Evolutionary conservation across 202 grass and related monocot genomes (phyloP), one percentile per base, ranked within the genome.

Genomic region (Eragrostis tef): DNA sequence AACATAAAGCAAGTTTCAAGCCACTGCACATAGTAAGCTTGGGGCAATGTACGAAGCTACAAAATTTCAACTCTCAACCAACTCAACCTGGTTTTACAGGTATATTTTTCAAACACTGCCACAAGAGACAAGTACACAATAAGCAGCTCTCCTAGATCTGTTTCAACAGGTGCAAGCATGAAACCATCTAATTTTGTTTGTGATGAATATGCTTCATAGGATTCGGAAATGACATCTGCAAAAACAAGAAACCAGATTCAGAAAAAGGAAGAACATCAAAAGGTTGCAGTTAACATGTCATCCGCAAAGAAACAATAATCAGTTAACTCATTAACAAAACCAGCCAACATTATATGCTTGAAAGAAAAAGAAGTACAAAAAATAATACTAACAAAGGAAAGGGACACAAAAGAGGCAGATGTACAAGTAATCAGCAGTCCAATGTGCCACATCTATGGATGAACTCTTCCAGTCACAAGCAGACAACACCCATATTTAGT

Each of bases 191-290:
- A 46, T 77, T 22, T 63, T 29, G 25, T 24, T 20, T 34, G 15
- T 12, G 29, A 52, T 29, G 46, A 64, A 66, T 53, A 78, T 17
- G 29, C 39, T 81, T 83, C 90, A 88, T 25, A 92, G 24, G 48
- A 92, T 86, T n/a, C 19, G 42, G 61, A 92, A 92, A 84, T 92
- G 86, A 53, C 90, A 92, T 62, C 90, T 89, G 75, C 58, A 53
- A 73, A 19, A 73, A 72, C n/a, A 78, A 58, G 19, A 68, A 77
- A 66, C 19, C 6, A 31, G n/a, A 41, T 31, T 63, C 12, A 63
- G 60, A 63, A 63, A 63, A 63, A 63, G 67, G 8, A 17, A 34
- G 31, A 34, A 34, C 31, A 34, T 2, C 4, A 4, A 34, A 34
- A 34, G 4, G 31, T 34, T 34, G 31, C 31, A 34, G 31, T 34